phyloP scores from a whole-genome alignment of 2,329 filamentous ascomycete genomes.

The Penicillium sumatraense region DNA sequence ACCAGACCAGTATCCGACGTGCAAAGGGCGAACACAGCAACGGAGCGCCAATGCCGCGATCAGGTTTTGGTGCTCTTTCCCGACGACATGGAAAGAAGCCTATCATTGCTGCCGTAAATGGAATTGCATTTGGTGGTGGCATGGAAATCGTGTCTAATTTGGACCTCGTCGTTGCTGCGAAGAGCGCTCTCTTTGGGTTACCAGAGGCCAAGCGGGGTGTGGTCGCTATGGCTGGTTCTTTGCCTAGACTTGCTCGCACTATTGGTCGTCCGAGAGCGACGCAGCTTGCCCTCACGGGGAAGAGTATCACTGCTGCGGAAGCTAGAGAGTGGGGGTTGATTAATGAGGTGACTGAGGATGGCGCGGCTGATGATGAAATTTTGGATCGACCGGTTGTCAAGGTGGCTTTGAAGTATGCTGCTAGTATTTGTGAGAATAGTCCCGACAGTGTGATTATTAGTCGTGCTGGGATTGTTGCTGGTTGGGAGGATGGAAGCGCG shows the following conservation, averaged over 20 bases:
- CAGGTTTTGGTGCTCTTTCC: conserved; percentile 18
- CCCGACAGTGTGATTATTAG: conserved; percentile 23
- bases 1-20: conserved; percentile 14
- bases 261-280: conserved; percentile 18
- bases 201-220: conserved; percentile 20
- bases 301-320: conserved; percentile 12
- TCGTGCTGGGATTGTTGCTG: conserved; percentile 17
- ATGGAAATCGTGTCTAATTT: conserved; percentile 20
- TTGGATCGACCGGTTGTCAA: conserved; percentile 19
- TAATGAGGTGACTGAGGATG: conserved; percentile 16
- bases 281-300: conserved; percentile 19
- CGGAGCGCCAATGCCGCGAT: conserved; percentile 18
- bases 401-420: conserved; percentile 13
- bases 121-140: conserved; percentile 17
- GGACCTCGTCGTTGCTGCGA: conserved; percentile 19
- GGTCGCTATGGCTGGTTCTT: conserved; percentile 20
- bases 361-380: conserved; percentile 6
- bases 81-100: conserved; percentile 21
- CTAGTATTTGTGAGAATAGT: conserved; percentile 16
- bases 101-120: conserved; percentile 19
- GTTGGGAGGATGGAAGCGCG: conserved; percentile 20
- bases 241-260: conserved; percentile 18
- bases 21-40: conserved; percentile 12
- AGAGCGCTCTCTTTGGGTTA: conserved; percentile 17
- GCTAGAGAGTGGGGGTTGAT: conserved; percentile 20